A percentile compares a stretch with the other conserved stretches of the same genome.
phyloP scores from a whole-genome alignment of 192 early-diverging fungal species.

The Obelidium mucronatum region DNA sequence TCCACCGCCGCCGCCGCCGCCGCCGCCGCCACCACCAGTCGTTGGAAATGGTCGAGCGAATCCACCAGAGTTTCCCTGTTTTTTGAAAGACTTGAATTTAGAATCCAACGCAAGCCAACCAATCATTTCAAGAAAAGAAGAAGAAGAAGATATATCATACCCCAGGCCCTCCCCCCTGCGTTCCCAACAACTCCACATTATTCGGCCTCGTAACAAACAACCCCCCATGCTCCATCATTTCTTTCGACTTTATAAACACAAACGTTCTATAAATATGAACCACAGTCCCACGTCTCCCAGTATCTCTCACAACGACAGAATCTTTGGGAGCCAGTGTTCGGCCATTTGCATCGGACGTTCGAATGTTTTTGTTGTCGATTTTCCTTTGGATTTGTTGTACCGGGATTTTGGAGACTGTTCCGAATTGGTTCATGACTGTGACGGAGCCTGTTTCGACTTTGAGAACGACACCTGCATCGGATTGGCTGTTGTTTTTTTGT shows the following conservation, averaged over 20 bases:
- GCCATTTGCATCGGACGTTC: constrained; percentile 60
- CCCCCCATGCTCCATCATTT: constrained; percentile 74
- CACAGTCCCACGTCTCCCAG: constrained; percentile 64
- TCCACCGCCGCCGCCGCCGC: constrained; percentile 51
- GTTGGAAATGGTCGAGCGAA: constrained; percentile 22
- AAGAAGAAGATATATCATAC: too few species aligned
- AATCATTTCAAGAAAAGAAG: background rate
- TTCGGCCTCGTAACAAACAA: constrained; percentile 77
- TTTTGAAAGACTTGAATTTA: too few species aligned
- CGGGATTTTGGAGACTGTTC: constrained; percentile 67
- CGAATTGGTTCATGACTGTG: constrained; percentile 80
- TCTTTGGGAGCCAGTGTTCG: constrained; percentile 69
- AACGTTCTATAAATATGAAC: constrained; percentile 83
- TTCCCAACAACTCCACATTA: constrained; percentile 52
- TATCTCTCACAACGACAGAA: constrained; percentile 72
- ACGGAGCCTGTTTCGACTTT: constrained; percentile 79
- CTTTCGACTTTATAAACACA: constrained; percentile 83
- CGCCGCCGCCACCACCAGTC: constrained; percentile 46
- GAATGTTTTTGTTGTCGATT: constrained; percentile 57
- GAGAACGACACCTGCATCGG: constrained; percentile 80
- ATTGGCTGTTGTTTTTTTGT: constrained; percentile 63
- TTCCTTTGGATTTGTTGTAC: constrained; percentile 77
- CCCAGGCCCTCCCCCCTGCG: background rate
- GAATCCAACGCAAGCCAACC: too few species aligned
- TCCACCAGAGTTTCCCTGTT: constrained; percentile 23